Evolutionary conservation across 257 asterid species (phyloP).

Genomic region (Henckelia pumila): DNA sequence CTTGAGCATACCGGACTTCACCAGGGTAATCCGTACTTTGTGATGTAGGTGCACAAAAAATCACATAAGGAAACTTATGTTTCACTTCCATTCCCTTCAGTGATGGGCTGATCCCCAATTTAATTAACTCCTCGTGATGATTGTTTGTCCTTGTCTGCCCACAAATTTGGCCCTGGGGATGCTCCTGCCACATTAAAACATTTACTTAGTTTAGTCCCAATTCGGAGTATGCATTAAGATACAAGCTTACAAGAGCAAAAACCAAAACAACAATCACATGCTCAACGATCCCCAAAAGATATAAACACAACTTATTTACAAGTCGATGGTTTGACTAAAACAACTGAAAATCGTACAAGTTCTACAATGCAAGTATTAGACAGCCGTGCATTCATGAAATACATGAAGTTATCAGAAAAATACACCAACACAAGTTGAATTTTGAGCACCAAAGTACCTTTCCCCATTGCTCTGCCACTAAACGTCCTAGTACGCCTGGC

Average conservation of each 20-base stretch:
- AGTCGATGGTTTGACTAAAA: background rate
- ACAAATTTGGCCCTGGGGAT: conserved; percentile 68
- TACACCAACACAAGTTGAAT: background rate
- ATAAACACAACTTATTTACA: background rate
- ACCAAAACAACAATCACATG: background rate
- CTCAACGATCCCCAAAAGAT: background rate
- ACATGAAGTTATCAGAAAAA: conserved; percentile 10
- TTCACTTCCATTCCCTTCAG: conserved; percentile 45
- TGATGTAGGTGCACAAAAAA: conserved; percentile 92
- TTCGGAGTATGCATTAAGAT: conserved; percentile 5
- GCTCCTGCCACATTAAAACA: conserved; percentile 48
- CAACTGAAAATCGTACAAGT: background rate
- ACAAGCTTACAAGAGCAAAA: conserved; percentile 8
- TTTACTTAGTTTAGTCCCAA: background rate
- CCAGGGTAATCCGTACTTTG: conserved; percentile 69
- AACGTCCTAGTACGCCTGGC: conserved; percentile 94
- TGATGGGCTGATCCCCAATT: conserved; percentile 74
- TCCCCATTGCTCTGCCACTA: conserved; percentile 89
- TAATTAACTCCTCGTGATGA: conserved; percentile 79
- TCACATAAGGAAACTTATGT: conserved; percentile 74
- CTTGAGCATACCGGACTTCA: conserved; percentile 64
- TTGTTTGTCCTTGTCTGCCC: conserved; percentile 77
- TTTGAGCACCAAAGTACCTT: conserved; percentile 45
- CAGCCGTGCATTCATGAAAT: background rate
- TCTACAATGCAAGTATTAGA: conserved; percentile 9